Conservation (phyloP, 192 early-diverging fungal species). For the Coemansia sp. region DNA sequence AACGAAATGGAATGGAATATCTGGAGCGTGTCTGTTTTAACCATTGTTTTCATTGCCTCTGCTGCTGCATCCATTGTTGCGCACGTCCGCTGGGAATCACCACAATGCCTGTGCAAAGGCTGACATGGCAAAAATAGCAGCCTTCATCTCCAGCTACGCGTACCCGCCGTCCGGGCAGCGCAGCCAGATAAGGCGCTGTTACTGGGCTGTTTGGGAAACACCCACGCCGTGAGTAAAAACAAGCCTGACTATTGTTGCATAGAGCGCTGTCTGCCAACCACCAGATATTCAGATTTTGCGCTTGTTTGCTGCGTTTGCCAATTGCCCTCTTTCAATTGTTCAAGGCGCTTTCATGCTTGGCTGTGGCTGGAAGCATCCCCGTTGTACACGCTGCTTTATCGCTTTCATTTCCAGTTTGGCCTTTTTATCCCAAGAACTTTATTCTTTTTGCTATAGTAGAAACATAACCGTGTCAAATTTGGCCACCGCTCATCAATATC, state of each 20-base stretch:
- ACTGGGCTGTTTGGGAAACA: not conserved
- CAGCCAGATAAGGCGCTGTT: not conserved
- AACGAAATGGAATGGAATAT: not conserved
- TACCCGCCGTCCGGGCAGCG: constrained; percentile 5
- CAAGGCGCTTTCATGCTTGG: constrained; percentile 4
- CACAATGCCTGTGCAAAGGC: constrained; percentile 4
- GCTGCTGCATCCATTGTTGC: constrained; percentile 8
- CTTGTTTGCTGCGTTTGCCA: constrained; percentile 4
- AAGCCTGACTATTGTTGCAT: not conserved
- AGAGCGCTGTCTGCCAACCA: not conserved
- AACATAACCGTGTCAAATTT: constrained; percentile 3
- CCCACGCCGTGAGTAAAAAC: constrained; percentile 9
- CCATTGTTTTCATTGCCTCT: constrained; percentile 8
- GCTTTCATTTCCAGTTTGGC: constrained; percentile 4
- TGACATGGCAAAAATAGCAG: not conserved
- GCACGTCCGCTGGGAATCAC: not conserved
- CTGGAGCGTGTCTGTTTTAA: constrained; percentile 5
- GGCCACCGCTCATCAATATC: not conserved
- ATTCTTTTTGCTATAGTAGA: not conserved
- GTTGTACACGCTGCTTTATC: not conserved
- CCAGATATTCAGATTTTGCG: constrained; percentile 9
- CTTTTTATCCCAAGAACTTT: not conserved
- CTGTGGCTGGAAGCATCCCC: constrained; percentile 11
- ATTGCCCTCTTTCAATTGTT: constrained; percentile 9
- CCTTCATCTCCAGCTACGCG: not conserved